Base-by-base conservation (phyloP, 148 eudicot species). In the Camellia lanceoleosa region DNA sequence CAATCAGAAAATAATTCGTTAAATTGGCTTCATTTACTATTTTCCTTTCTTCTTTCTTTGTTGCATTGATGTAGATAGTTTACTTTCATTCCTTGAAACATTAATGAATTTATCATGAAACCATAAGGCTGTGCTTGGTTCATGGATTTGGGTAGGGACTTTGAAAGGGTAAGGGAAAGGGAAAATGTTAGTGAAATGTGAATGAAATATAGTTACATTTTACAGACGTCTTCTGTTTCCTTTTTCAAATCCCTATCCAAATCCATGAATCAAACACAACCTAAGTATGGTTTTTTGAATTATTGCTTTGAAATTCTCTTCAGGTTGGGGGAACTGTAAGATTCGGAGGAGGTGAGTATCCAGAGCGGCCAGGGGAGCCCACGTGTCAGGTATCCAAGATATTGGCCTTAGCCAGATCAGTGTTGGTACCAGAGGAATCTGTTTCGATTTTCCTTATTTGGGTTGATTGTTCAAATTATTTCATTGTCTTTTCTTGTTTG, bases 341-440 rank as follows among this genome's bases (percentile, higher is more conserved):
- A 84, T 82, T 87, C 42, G 88, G 81, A 73, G 91, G 82, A 79
- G 92, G 88, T 66, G 91, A 87, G 71, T 87, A 85, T 81, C 98
- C 97, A 47, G 95, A 92, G 85, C 86, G 97, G 68, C 82, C 88
- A 9, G 95, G 92, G 75, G 97, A 94, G 86, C 97, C 88, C 55
- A 46, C 83, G 23, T 94, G 98, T 81, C 95, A 94, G 97, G 98
- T 92, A 81, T 77, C 83, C 42, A 55, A 67, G 78, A 63, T 68
- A 11, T 38, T 61, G 14, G 7, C 9, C 18, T 49, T 64, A 52
- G 42, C 46, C 5, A 20, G 59, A 60, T 73, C 38, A 30, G 7
- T 49, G 7, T 49, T 49, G 52, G 7, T 49, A 1, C 38, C 52
- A 49, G 61, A 58, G 3, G 8, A 10, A 5, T 7, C 3, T 58